Evolutionary conservation across 2,329 filamentous ascomycete genomes (phyloP).

Genomic region (Graphiopsis chlorocephala): DNA sequence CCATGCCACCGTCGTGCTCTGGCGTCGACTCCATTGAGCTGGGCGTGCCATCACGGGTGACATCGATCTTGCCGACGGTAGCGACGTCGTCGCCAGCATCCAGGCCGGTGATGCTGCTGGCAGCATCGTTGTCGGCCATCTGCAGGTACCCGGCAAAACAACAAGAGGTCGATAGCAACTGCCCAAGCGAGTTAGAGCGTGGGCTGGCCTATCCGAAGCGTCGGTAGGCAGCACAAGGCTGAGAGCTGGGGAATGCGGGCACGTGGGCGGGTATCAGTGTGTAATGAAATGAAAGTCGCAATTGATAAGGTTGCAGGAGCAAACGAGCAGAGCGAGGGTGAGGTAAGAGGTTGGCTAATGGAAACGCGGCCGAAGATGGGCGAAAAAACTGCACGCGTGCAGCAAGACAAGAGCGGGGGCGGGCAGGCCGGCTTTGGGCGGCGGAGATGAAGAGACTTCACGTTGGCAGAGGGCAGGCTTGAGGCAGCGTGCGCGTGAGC

Average conservation of each 20-base stretch:
- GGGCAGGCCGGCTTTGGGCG: conserved; percentile 2
- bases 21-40: conserved; percentile 50
- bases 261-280: conserved; percentile 18
- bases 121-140: conserved; percentile 43
- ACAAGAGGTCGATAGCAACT: conserved; percentile 22
- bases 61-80: conserved; percentile 46
- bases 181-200: conserved; percentile 30
- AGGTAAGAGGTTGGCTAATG: conserved; percentile 32
- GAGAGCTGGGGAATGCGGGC: conserved; percentile 26
- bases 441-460: conserved; percentile 15
- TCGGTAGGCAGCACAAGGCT: conserved; percentile 24
- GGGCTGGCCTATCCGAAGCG: conserved; percentile 21
- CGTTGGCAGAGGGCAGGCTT: background rate
- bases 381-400: conserved; percentile 20
- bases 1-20: conserved; percentile 43
- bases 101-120: conserved; percentile 37
- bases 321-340: conserved; percentile 21
- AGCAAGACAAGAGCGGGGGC: conserved; percentile 2
- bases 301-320: conserved; percentile 41
- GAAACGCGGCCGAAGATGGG: conserved; percentile 23
- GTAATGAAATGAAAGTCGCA: conserved; percentile 17
- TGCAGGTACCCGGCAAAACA: conserved; percentile 43
- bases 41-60: conserved; percentile 44
- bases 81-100: conserved; percentile 41
- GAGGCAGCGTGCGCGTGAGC: background rate